Evolutionary conservation across 1,284 basidiomycete species (phyloP).

Genomic region (Puccinia horiana): DNA sequence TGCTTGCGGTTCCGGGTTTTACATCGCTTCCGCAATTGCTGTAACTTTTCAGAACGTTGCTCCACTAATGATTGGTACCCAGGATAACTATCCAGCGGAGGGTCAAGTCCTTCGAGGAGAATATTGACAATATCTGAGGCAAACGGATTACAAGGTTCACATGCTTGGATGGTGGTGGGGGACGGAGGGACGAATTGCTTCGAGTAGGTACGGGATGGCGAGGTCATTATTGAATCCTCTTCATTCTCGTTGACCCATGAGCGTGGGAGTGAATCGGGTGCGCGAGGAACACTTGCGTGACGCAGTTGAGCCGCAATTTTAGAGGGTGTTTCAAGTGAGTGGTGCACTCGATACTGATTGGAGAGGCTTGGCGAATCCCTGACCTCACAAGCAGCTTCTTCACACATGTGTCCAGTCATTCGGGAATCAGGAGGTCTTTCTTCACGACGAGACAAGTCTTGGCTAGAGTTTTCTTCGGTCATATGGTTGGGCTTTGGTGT

Average conservation of each 20-base stretch:
- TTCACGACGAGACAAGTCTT: slow-evolving; percentile 52
- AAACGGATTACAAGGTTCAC: slow-evolving; percentile 87
- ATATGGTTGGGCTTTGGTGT: slow-evolving; percentile 27
- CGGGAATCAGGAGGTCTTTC: slow-evolving; percentile 53
- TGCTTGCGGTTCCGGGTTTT: slow-evolving; percentile 59
- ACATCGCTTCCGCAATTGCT: slow-evolving; percentile 64
- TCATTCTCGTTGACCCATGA: background rate
- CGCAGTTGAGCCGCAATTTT: slow-evolving; percentile 3
- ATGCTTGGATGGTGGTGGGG: slow-evolving; percentile 59
- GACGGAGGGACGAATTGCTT: slow-evolving; percentile 25
- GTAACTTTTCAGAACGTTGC: slow-evolving; percentile 67
- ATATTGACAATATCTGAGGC: slow-evolving; percentile 69
- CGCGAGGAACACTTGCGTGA: slow-evolving; percentile 9
- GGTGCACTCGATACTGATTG: slow-evolving; percentile 11
- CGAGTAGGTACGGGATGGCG: background rate
- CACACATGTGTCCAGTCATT: background rate
- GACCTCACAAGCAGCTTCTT: background rate
- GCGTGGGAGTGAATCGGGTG: slow-evolving; percentile 1
- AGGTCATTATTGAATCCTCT: slow-evolving; percentile 16
- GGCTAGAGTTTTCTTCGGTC: slow-evolving; percentile 59
- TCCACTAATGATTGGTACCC: slow-evolving; percentile 68
- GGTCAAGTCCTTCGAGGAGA: slow-evolving; percentile 68
- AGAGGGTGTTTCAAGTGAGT: slow-evolving; percentile 40
- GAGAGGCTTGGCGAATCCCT: background rate
- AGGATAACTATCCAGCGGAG: slow-evolving; percentile 64